Conservation (phyloP, 129 eudicot species). For the Pittosporum tobira region DNA sequence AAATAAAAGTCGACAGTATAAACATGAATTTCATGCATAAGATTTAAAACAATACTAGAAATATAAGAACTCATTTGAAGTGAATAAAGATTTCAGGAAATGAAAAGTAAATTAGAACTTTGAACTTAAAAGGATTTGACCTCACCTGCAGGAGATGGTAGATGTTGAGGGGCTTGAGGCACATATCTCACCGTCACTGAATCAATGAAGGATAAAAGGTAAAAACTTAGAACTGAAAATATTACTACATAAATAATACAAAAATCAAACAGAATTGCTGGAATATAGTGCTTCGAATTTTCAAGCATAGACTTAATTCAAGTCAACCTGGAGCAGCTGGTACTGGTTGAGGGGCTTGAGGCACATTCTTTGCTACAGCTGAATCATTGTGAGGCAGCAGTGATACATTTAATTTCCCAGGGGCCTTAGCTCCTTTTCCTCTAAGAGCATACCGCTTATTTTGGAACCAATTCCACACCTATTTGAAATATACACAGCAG, state of each 20-base stretch:
- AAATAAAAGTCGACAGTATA: not conserved
- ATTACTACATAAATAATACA: not conserved
- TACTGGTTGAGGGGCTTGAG: conserved; percentile 45
- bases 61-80: not conserved
- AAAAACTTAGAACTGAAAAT: not conserved
- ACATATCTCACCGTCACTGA: conserved; percentile 30
- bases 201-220: conserved; percentile 9
- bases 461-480: conserved; percentile 99
- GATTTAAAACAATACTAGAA: not conserved
- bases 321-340: conserved; percentile 40
- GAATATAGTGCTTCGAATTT: not conserved
- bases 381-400: conserved; percentile 43
- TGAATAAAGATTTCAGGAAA: not conserved
- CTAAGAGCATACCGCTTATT: conserved; percentile 91
- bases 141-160: conserved; percentile 43
- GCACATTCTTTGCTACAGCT: conserved; percentile 29
- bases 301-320: not conserved
- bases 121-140: not conserved
- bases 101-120: not conserved
- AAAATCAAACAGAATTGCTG: not conserved
- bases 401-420: conserved; percentile 33
- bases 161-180: conserved; percentile 45
- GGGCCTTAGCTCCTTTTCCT: conserved; percentile 58
- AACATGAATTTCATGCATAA: not conserved
- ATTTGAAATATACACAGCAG: not conserved